Evolutionary conservation across 2,329 filamentous ascomycete genomes (phyloP).

Genomic region (Paraphaeosphaeria minitans): DNA sequence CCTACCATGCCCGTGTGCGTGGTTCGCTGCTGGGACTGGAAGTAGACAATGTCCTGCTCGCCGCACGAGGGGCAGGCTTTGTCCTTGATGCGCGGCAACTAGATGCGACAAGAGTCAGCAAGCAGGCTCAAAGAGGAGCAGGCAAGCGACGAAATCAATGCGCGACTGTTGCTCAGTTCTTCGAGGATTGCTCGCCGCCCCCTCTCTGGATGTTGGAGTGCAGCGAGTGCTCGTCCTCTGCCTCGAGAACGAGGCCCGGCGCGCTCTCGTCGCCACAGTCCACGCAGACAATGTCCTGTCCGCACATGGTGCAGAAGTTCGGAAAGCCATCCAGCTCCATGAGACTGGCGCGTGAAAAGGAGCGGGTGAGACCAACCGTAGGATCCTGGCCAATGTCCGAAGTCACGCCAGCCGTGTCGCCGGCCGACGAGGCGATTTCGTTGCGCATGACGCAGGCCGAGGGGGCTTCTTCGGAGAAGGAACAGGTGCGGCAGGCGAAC

Average conservation of each 20-base stretch:
- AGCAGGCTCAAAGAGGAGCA: constrained; percentile 44
- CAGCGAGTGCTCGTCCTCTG: constrained; percentile 43
- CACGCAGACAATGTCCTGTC: constrained; percentile 60
- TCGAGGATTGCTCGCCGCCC: constrained; percentile 39
- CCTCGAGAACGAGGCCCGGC: constrained; percentile 52
- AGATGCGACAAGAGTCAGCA: constrained; percentile 49
- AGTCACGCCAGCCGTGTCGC: constrained; percentile 95
- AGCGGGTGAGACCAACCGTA: constrained; percentile 77
- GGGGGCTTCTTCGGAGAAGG: constrained; percentile 83
- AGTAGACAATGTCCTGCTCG: constrained; percentile 93
- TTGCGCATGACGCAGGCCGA: constrained; percentile 96
- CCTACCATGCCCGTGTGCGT: constrained; percentile 96
- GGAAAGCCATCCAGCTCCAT: constrained; percentile 41
- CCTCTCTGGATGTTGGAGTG: constrained; percentile 29
- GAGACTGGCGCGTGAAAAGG: constrained; percentile 36
- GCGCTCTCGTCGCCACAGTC: constrained; percentile 56
- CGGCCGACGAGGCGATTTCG: constrained; percentile 85
- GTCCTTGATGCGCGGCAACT: constrained; percentile 83
- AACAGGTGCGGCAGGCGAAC: constrained; percentile 95
- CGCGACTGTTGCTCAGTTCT: constrained; percentile 37
- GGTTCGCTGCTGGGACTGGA: constrained; percentile 97
- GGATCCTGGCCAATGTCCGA: constrained; percentile 97
- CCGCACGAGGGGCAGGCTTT: constrained; percentile 84
- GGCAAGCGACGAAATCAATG: constrained; percentile 39
- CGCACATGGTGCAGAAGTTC: constrained; percentile 63